Conservation (phyloP, 495 filamentous ascomycete species). For the Aspergillus heteromorphus region DNA sequence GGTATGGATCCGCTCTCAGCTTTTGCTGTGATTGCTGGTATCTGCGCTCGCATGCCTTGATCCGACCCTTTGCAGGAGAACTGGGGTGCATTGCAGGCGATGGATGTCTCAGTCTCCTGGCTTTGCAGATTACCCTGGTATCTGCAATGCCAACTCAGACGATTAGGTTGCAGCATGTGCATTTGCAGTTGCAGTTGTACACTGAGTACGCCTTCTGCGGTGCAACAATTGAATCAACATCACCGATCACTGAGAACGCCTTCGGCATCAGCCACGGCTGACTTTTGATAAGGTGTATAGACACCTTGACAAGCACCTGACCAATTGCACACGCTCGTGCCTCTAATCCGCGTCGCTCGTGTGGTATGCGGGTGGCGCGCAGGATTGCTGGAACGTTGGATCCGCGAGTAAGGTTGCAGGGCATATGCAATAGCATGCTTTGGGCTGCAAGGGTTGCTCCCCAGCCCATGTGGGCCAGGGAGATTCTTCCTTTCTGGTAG, state of each 20-base stretch:
- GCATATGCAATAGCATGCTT: constrained; percentile 9
- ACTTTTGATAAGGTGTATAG: neutral
- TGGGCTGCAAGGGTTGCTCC: constrained; percentile 11
- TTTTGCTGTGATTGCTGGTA: constrained; percentile 1
- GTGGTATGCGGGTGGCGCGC: constrained; percentile 11
- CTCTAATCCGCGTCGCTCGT: neutral
- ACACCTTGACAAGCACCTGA: no score
- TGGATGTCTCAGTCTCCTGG: constrained; percentile 15
- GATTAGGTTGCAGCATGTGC: constrained; percentile 13
- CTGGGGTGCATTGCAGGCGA: neutral
- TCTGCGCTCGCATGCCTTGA: neutral
- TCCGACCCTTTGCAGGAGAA: neutral
- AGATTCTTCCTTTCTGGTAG: neutral
- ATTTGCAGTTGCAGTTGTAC: neutral
- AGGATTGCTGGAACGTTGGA: constrained; percentile 3
- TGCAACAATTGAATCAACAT: no score
- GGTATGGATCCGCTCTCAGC: constrained; percentile 29
- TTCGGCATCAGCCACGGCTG: no score
- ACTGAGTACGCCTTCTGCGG: neutral
- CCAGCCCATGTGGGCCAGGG: constrained; percentile 3
- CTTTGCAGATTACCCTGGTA: constrained; percentile 8
- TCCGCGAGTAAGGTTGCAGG: constrained; percentile 10
- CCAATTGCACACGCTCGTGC: no score
- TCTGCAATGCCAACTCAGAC: constrained; percentile 8
- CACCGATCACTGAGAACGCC: neutral